Evolutionary conservation across 2,329 filamentous ascomycete genomes (phyloP).

Genomic region (Aspergillus sp.): DNA sequence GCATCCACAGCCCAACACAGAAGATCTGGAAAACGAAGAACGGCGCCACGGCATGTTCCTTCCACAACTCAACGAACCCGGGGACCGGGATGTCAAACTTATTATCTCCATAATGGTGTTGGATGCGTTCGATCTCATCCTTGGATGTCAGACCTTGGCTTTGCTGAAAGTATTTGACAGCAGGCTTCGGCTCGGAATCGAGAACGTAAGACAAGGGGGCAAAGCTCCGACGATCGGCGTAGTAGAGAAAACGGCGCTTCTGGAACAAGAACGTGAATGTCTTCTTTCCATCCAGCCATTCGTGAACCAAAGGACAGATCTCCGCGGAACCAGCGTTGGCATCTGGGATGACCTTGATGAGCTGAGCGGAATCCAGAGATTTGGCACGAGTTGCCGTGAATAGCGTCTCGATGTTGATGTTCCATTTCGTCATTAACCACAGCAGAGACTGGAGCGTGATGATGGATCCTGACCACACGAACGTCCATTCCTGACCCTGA

Average conservation of each 20-base stretch:
- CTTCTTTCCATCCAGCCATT: constrained; percentile 64
- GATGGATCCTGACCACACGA: constrained; percentile 85
- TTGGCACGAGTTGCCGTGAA: constrained; percentile 71
- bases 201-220: constrained; percentile 73
- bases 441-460: constrained; percentile 77
- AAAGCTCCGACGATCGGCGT: constrained; percentile 64
- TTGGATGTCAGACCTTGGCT: constrained; percentile 66
- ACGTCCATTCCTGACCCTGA: constrained; percentile 92
- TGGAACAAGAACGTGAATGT: constrained; percentile 91
- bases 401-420: constrained; percentile 70
- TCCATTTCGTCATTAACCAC: constrained; percentile 98
- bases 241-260: constrained; percentile 90
- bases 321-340: constrained; percentile 84
- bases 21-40: constrained; percentile 99
- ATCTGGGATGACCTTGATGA: constrained; percentile 88
- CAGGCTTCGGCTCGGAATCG: constrained; percentile 75
- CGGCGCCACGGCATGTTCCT: constrained; percentile 94
- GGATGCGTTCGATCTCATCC: constrained; percentile 68
- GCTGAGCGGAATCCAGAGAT: constrained; percentile 62
- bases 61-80: constrained; percentile 89
- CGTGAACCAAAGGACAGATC: constrained; percentile 72
- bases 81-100: constrained; percentile 97
- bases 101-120: constrained; percentile 92
- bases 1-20: constrained; percentile 95
- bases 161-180: constrained; percentile 67